These are phyloP conservation scores for Entomortierella chlamydospora DNA, from an alignment of 192 early-diverging fungal species.

Conservation along the genomic window DNA sequence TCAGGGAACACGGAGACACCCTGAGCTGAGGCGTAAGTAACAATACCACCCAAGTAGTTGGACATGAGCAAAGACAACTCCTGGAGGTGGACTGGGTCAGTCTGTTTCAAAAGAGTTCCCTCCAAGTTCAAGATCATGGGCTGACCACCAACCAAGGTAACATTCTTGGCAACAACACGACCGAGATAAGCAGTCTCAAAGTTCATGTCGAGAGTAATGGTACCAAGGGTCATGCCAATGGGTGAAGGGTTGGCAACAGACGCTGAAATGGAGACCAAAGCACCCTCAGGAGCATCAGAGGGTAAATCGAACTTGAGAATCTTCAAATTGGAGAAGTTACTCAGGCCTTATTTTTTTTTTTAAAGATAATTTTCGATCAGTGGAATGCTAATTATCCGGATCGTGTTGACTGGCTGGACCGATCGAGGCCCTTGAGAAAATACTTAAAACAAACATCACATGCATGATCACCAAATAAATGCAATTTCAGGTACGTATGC, in stretches of 20 bases:
- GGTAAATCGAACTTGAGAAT: conserved; percentile 45
- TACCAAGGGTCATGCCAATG: conserved; percentile 40
- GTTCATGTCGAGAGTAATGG: conserved; percentile 47
- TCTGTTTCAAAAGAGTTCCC: conserved; percentile 42
- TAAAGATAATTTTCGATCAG: not conserved
- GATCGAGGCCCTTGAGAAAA: not conserved
- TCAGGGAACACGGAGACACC: conserved; percentile 49
- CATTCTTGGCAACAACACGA: conserved; percentile 40
- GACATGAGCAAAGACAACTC: conserved; percentile 47
- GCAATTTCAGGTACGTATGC: not conserved
- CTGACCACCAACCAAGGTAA: conserved; percentile 28
- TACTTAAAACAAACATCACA: too few species aligned
- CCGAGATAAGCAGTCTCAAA: conserved; percentile 38
- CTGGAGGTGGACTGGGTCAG: conserved; percentile 25
- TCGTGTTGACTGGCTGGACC: too few species aligned
- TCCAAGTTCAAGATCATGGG: conserved; percentile 34
- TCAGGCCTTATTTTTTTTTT: conserved; percentile 12
- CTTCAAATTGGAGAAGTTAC: conserved; percentile 44
- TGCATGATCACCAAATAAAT: not conserved
- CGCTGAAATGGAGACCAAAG: conserved; percentile 21
- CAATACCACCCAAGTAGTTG: conserved; percentile 37
- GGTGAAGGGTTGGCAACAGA: conserved; percentile 46
- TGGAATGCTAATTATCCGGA: not conserved
- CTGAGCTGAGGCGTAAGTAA: conserved; percentile 20
- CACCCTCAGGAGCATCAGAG: conserved; percentile 27